Percentiles rank a stretch among this genome's conserved stretches.
Conservation (phyloP, 257 asterid genomes). For the Dorcoceras hygrometricum region DNA sequence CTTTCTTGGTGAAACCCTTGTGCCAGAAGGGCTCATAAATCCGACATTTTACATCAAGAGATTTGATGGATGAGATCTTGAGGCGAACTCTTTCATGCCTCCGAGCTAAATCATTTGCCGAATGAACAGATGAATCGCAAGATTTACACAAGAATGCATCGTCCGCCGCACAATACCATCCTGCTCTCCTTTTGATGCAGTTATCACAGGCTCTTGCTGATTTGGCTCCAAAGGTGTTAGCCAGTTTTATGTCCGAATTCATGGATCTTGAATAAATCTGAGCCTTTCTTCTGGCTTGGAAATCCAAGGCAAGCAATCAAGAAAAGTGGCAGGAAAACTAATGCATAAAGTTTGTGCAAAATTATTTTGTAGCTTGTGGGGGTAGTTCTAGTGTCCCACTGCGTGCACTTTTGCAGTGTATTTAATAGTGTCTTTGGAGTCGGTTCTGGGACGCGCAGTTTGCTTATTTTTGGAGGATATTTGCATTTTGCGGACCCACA, state of each 20-base stretch:
- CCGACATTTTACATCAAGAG: slow-evolving; percentile 16
- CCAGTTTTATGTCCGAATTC: slow-evolving; percentile 44
- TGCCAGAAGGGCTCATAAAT: slow-evolving; percentile 53
- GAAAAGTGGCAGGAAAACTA: slow-evolving; percentile 15
- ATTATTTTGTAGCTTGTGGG: slow-evolving; percentile 25
- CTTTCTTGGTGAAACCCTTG: slow-evolving; percentile 58
- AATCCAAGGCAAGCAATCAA: slow-evolving; percentile 26
- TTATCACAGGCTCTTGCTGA: slow-evolving; percentile 73
- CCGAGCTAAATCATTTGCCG: slow-evolving; percentile 71
- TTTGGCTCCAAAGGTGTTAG: slow-evolving; percentile 59
- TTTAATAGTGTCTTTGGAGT: slow-evolving; percentile 16
- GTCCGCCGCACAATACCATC: slow-evolving; percentile 80
- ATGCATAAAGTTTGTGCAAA: slow-evolving; percentile 31
- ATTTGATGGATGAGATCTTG: slow-evolving; percentile 35
- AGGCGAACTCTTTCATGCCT: slow-evolving; percentile 80
- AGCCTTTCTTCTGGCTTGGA: not conserved
- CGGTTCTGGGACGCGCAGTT: slow-evolving; percentile 21
- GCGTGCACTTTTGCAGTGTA: slow-evolving; percentile 48
- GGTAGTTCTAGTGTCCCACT: slow-evolving; percentile 43
- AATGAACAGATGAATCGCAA: slow-evolving; percentile 72
- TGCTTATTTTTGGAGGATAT: slow-evolving; percentile 21
- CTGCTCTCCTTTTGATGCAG: slow-evolving; percentile 57
- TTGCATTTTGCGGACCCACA: slow-evolving; percentile 39
- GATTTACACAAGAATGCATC: slow-evolving; percentile 80
- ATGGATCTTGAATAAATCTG: slow-evolving; percentile 14